Evolutionary conservation across 768 basidiomycete genomes (phyloP), one percentile per base, ranked within the genome.

Genomic region (Leccinellum luteum): DNA sequence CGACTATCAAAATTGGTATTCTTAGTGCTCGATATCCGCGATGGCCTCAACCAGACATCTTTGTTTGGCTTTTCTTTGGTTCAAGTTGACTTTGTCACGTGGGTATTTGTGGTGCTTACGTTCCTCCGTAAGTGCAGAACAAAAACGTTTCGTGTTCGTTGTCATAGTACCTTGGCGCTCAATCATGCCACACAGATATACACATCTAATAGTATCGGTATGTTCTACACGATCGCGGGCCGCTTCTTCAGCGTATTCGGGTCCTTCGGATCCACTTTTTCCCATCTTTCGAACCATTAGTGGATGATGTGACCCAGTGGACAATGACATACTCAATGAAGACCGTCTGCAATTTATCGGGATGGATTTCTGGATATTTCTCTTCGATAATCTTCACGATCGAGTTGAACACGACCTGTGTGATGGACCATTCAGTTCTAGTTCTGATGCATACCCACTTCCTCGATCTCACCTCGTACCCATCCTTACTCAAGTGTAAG

Each of bases 401-500:
- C 19, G 74, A 77, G 19, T 88, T 78, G 68, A 85, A 93, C 28
- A 90, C 74, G 52, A 92, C 66, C 91, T 92, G 58, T 92, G 58
- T 15, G 44, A 32, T 38, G n/a, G 35, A 17, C 38, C n/a, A 41
- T 10, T 30, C 60, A 17, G 60, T 57, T 56, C 47, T 34, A 12
- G 45, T 54, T 31, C n/a, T 48, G 49, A 48, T 51, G 35, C 19
- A 48, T 41, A 23, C 25, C n/a, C 23, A 50, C 30, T 9, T 47
- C 30, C 13, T 47, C 17, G 54, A 25, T 68, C 85, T 66, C 64
- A 91, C 90, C 69, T 79, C 69, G 64, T 94, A 94, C 23, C 92
- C 94, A 2, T 73, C 79, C n/a, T 71, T 77, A 53, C 82, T 92
- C 64, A 93, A 73, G 72, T 97, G 94, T 51, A 97, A 73, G 2